These are phyloP conservation scores for Pythium volutum DNA, from an alignment of 352 stramenopile species.

Conservation along the genomic window DNA sequence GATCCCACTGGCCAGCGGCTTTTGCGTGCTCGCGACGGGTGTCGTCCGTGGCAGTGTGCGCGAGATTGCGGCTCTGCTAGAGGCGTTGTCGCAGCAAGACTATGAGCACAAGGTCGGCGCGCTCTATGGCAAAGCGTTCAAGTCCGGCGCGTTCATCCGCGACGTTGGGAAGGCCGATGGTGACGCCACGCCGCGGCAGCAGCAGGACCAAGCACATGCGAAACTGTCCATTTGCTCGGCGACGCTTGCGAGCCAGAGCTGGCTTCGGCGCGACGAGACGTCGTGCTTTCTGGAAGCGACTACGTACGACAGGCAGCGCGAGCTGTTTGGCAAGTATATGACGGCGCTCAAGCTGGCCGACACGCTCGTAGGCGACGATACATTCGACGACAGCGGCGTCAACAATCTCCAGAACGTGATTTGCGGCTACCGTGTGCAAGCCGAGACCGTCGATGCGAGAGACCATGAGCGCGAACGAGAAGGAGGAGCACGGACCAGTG, in stretches of 20 bases:
- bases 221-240: slow-evolving; percentile 7
- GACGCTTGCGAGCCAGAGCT: slow-evolving; percentile 4
- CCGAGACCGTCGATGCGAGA: neutral
- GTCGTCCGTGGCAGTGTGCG: neutral
- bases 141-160: slow-evolving; percentile 2
- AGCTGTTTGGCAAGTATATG: slow-evolving; percentile 13
- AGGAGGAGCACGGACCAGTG: neutral
- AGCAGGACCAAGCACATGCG: neutral
- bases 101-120: slow-evolving; percentile 6
- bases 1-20: neutral
- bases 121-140: slow-evolving; percentile 10
- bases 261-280: slow-evolving; percentile 13
- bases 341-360: slow-evolving; percentile 11
- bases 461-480: neutral
- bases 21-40: slow-evolving; percentile 13
- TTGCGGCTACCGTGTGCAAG: slow-evolving; percentile 7
- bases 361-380: neutral
- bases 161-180: neutral
- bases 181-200: no score
- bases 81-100: neutral
- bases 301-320: neutral
- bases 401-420: slow-evolving; percentile 12
- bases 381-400: no score
- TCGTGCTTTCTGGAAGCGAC: slow-evolving; percentile 23
- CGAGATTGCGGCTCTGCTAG: slow-evolving; percentile 12